These are phyloP conservation scores for Penstemon barbatus DNA, from an alignment of 257 asterid genomes.

Conservation along the genomic window DNA sequence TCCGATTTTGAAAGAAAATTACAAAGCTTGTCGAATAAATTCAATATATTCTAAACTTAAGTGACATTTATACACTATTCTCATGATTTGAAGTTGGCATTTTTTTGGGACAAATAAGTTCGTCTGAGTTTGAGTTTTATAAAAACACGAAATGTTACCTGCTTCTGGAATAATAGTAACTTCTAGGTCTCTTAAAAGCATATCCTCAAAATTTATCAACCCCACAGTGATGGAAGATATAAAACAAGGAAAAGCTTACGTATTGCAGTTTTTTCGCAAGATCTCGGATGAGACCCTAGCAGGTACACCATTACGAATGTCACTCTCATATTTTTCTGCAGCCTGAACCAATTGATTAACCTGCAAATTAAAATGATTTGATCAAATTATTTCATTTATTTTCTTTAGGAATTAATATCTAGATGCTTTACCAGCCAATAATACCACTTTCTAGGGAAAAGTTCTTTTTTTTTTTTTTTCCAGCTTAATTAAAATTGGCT, in stretches of 20 bases:
- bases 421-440: conserved; percentile 1
- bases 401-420: background rate
- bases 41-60: too few relatives aligned
- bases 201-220: background rate
- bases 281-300: conserved; percentile 26
- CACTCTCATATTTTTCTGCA: conserved; percentile 33
- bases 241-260: conserved; percentile 33
- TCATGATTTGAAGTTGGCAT: background rate
- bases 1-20: too few relatives aligned
- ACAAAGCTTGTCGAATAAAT: too few relatives aligned
- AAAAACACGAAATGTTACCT: too few relatives aligned
- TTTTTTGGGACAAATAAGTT: background rate
- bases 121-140: too few relatives aligned
- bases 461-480: background rate
- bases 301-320: conserved; percentile 22
- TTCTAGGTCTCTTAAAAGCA: background rate
- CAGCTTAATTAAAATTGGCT: conserved; percentile 5
- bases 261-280: conserved; percentile 32
- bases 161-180: background rate
- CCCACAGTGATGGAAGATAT: conserved; percentile 1
- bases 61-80: too few relatives aligned
- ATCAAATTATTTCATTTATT: conserved; percentile 3
- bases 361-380: conserved; percentile 31
- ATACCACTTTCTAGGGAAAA: background rate
- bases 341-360: conserved; percentile 46